Conservation (phyloP, 805 yeast species). For the Saccharomycopsis microspora region DNA sequence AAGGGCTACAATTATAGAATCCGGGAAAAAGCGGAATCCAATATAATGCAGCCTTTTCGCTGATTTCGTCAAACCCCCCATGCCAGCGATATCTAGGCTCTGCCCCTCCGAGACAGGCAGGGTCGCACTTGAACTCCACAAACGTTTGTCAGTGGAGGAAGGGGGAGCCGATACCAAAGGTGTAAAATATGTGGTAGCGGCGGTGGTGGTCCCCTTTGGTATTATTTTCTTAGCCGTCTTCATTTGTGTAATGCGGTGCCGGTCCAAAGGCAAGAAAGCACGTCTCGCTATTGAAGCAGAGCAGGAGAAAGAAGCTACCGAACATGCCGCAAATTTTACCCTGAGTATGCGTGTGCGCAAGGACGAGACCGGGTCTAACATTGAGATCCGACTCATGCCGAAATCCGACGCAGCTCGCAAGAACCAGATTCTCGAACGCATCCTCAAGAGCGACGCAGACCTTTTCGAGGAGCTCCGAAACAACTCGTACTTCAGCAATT, state of each 20-base stretch:
- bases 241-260: constrained; percentile 6
- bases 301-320: constrained; percentile 5
- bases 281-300: constrained; percentile 2
- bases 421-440: constrained; percentile 13
- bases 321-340: neutral
- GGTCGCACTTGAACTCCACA: too few species aligned
- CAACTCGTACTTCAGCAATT: constrained; percentile 14
- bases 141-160: constrained; percentile 4
- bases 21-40: too few species aligned
- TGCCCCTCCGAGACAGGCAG: too few species aligned
- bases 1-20: too few species aligned
- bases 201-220: constrained; percentile 15
- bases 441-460: constrained; percentile 7
- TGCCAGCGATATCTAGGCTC: too few species aligned
- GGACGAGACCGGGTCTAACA: constrained; percentile 2
- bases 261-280: constrained; percentile 2
- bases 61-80: too few species aligned
- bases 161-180: constrained; percentile 14
- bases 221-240: constrained; percentile 3
- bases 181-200: constrained; percentile 13
- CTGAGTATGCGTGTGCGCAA: neutral
- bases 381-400: constrained; percentile 11
- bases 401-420: constrained; percentile 4
- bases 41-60: too few species aligned
- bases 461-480: constrained; percentile 10